These are phyloP conservation scores for Phyllosticta paracitricarpa DNA, from an alignment of 2,329 filamentous ascomycete genomes.

Conservation along the genomic window DNA sequence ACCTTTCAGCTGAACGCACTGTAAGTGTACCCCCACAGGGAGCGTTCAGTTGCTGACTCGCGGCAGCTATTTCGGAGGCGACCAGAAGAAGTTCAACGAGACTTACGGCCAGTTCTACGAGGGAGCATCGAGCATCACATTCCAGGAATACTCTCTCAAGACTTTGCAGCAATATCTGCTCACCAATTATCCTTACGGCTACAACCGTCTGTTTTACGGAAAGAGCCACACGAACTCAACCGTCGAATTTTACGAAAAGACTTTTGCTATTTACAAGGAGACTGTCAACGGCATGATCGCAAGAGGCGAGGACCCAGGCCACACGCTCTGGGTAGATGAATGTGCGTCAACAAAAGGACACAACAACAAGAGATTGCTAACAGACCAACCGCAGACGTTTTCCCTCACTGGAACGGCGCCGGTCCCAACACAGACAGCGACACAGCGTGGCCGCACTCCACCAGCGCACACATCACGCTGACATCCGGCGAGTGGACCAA, in stretches of 20 bases:
- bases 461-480: conserved; percentile 4
- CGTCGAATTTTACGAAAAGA: conserved; percentile 1
- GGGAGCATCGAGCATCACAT: background rate
- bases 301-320: conserved; percentile 6
- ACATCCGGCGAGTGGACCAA: conserved; percentile 7
- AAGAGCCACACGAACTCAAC: conserved; percentile 9
- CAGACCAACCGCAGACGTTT: background rate
- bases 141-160: conserved; percentile 5
- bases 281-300: conserved; percentile 6
- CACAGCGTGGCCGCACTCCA: conserved; percentile 6
- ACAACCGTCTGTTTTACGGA: conserved; percentile 8
- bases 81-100: conserved; percentile 1
- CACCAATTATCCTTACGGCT: conserved; percentile 9
- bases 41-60: background rate
- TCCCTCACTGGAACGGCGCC: conserved; percentile 5
- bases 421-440: background rate
- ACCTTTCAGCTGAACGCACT: conserved; percentile 4
- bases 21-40: background rate
- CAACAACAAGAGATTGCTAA: background rate
- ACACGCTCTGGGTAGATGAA: conserved; percentile 6
- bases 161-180: conserved; percentile 5
- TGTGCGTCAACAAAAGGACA: background rate
- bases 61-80: background rate
- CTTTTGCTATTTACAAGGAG: conserved; percentile 6
- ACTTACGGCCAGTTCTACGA: conserved; percentile 3